Base-by-base conservation (phyloP, 1,284 basidiomycete genomes). In the Leccinum griseonigrum region DNA sequence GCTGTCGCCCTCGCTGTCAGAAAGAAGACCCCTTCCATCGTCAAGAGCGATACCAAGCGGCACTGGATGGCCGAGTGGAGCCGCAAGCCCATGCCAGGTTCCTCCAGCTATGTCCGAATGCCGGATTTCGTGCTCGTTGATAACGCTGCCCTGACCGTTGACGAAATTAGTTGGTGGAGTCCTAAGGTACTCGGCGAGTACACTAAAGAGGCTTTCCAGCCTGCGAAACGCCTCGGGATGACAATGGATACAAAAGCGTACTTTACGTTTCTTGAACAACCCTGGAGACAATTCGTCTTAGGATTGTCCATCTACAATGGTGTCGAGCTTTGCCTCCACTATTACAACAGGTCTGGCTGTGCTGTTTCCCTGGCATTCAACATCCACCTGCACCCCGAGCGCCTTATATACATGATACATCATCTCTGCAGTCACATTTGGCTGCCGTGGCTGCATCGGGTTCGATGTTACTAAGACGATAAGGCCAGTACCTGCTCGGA, bases 21-120 rank as follows among this genome's bases (percentile, higher is more conserved):
- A 16, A 7, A 28, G 4, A 51, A 51, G 16, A 10, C 13, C 48
- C 48, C 48, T 28, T 14, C 48, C 4, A 50, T 50, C 22, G 48
- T 50, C 48, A 50, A 50, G 22, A 50, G 28, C 22, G 7, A 50
- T 50, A 22, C 18, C 48, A 50, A 50, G 10, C 4, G 46, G 14
- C 36, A 54, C 40, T 59, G 58, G 58, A 59, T 40, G 58, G 28
- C 40, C 4, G 58, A 59, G 18, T 59, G 58, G 58, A 59, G 52
- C 29, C 10, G 52, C 4, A 59, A 22, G 3, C 18, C 10, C 26
- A 43, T 55, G 22, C 54, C 18, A 16, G 31, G 13, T 7, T 57
- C 56, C 4, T 22, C 9, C 2, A n/a, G 48, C 48, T 57, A 50
- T n/a, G 11, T 22, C 6, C 18, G 32, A 48, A 57, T 48, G 32